Percentiles rank a stretch among this genome's conserved stretches.
Evolutionary conservation across 2,329 filamentous ascomycete species (phyloP).

Genomic region (Aspergillus versicolor): DNA sequence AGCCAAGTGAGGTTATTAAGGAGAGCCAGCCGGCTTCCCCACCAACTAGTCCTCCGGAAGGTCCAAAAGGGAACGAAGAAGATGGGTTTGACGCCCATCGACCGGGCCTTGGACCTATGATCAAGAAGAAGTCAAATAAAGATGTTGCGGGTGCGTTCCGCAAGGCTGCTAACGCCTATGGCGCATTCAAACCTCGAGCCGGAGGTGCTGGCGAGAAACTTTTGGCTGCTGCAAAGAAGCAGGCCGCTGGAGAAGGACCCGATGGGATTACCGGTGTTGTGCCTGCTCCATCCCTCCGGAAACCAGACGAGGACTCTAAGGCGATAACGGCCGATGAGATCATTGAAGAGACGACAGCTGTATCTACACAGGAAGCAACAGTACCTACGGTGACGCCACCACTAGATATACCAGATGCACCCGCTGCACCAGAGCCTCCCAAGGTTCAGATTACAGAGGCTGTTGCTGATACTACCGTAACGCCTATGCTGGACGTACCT

Average conservation of each 20-base stretch:
- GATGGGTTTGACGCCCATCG: slow-evolving; percentile 56
- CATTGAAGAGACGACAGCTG: slow-evolving; percentile 28
- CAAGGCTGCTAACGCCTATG: slow-evolving; percentile 71
- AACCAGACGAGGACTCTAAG: slow-evolving; percentile 39
- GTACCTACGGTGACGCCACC: background rate
- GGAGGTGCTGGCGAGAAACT: slow-evolving; percentile 83
- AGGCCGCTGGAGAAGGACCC: slow-evolving; percentile 65
- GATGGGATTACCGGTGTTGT: slow-evolving; percentile 91
- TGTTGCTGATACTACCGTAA: slow-evolving; percentile 28
- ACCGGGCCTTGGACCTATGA: slow-evolving; percentile 88
- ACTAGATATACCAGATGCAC: background rate
- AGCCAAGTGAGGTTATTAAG: slow-evolving; percentile 9
- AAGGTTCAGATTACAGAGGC: slow-evolving; percentile 42
- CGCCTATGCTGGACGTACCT: slow-evolving; percentile 23
- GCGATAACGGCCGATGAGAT: slow-evolving; percentile 30
- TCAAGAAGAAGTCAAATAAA: slow-evolving; percentile 74
- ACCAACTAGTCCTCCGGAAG: slow-evolving; percentile 15
- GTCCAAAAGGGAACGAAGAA: slow-evolving; percentile 31
- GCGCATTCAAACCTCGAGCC: slow-evolving; percentile 80
- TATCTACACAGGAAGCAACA: slow-evolving; percentile 19
- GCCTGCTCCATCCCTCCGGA: slow-evolving; percentile 65
- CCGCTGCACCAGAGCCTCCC: slow-evolving; percentile 26
- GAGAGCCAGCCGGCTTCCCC: slow-evolving; percentile 13
- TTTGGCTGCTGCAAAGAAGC: slow-evolving; percentile 55
- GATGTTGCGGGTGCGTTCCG: slow-evolving; percentile 73